Conservation (phyloP, 371 early-diverging fungal genomes). For the Mucor piriformis region DNA sequence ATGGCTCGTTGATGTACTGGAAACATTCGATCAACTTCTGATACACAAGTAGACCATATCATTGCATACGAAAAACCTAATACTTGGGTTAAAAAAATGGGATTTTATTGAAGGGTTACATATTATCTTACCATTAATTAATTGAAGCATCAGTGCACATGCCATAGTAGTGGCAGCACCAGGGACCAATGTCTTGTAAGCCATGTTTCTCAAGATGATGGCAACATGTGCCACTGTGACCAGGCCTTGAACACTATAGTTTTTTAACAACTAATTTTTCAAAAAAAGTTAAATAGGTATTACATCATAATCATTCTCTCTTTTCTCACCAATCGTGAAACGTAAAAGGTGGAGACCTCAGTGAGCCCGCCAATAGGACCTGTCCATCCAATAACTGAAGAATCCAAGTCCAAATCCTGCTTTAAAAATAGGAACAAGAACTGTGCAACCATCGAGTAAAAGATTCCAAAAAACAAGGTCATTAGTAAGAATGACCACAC, state of each 20-base stretch:
- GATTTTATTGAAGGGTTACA: too few relatives aligned
- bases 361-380: slow-evolving; percentile 49
- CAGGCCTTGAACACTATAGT: slow-evolving; percentile 25
- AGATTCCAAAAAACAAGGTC: slow-evolving; percentile 40
- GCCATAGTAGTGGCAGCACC: slow-evolving; percentile 18
- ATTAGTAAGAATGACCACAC: slow-evolving; percentile 40
- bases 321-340: slow-evolving; percentile 38
- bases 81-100: background rate
- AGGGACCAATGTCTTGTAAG: slow-evolving; percentile 31
- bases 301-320: background rate
- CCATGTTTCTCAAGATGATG: slow-evolving; percentile 32
- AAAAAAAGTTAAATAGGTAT: background rate
- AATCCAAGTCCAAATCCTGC: slow-evolving; percentile 35
- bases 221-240: slow-evolving; percentile 34
- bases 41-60: slow-evolving; percentile 47
- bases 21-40: slow-evolving; percentile 46
- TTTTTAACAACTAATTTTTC: slow-evolving; percentile 30
- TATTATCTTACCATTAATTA: slow-evolving; percentile 29
- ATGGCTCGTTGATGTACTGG: slow-evolving; percentile 46
- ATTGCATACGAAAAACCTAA: slow-evolving; percentile 36
- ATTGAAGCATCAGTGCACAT: slow-evolving; percentile 33
- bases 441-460: slow-evolving; percentile 48
- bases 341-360: slow-evolving; percentile 47
- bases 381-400: slow-evolving; percentile 46
- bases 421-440: slow-evolving; percentile 42